A percentile compares a stretch with the other conserved stretches of the same genome.
These are phyloP conservation scores for Herpetomonas samuelpessoai DNA, from an alignment of 208 protist species.

Conservation along the genomic window DNA sequence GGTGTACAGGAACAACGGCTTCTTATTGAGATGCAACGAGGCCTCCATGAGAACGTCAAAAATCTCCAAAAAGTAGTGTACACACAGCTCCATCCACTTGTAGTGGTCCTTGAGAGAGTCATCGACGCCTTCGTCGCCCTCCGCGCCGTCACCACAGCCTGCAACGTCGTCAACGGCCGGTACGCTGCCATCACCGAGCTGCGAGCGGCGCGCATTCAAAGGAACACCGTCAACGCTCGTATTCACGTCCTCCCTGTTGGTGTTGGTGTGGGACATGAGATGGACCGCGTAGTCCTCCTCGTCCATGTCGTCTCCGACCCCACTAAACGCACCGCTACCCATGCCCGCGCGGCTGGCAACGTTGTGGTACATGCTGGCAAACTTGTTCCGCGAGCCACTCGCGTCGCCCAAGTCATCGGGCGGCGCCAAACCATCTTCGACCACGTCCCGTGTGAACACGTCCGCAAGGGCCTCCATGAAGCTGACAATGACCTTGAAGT, in stretches of 20 bases:
- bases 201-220: background rate
- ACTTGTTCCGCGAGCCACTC: background rate
- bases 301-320: background rate
- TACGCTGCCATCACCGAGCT: background rate
- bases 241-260: too few species aligned
- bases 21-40: slow-evolving; percentile 29
- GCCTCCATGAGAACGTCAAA: slow-evolving; percentile 46
- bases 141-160: background rate
- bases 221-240: background rate
- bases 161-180: background rate
- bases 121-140: slow-evolving; percentile 4
- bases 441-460: background rate
- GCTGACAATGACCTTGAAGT: background rate
- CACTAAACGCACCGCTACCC: background rate
- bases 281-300: background rate
- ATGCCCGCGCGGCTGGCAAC: background rate
- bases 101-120: slow-evolving; percentile 16
- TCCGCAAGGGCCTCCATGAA: slow-evolving; percentile 11
- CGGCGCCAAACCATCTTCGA: background rate
- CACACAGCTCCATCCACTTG: slow-evolving; percentile 44
- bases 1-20: slow-evolving; percentile 36
- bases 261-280: background rate
- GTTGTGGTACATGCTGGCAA: background rate
- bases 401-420: background rate
- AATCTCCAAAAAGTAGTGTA: slow-evolving; percentile 65